Evolutionary conservation across 495 filamentous ascomycete genomes (phyloP), one percentile per base, ranked within the genome.

Genomic region (Xylaria bambusicola): DNA sequence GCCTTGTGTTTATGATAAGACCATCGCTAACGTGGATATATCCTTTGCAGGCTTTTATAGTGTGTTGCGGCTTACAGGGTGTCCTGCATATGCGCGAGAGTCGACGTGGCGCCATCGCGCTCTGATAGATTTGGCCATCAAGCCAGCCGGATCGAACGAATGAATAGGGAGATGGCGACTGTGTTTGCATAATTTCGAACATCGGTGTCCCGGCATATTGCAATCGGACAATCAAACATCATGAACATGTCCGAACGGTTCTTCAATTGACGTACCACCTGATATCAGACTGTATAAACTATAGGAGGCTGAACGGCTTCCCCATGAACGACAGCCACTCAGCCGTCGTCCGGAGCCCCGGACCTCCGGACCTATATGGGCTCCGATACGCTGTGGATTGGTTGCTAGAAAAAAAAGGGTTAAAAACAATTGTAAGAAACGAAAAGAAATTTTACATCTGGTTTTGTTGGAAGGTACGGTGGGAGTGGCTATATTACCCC

Each of bases 1-100:
- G 41, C 6, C 2, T 46, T 24, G 13, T 47, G 15, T 56, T 18
- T 1, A 23, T 7, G 27, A 17, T 7, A 23, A 18, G 38, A 33
- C 20, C 15, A 27, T 18, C 27, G 33, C 67, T 70, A 6, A 70
- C 52, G 38, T 44, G 17, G 8, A 2, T 29, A 17, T 41, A 42
- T 49, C 47, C 24, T 9, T 48, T 18, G 6, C 18, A 96, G 92
- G 85, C 81, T 0, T 97, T 97, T 78, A 84, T 97, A 56, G 83
- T 94, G 48, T 96, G 95, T 77, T 97, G 92, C 77, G 88, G 85
- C 26, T 83, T 89, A 67, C 92, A 97, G 70, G 92, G 91, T 48
- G 82, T 86, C 61, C 80, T 96, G 44, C 90, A 96, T 66, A 69
- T 87, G 54, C 84, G 90, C 72, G 84, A 88, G 69, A 89, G 84